A percentile compares a stretch with the other conserved stretches of the same genome.
Evolutionary conservation across 352 stramenopile species (phyloP).

Genomic region (Halophytophthora polymorphica): DNA sequence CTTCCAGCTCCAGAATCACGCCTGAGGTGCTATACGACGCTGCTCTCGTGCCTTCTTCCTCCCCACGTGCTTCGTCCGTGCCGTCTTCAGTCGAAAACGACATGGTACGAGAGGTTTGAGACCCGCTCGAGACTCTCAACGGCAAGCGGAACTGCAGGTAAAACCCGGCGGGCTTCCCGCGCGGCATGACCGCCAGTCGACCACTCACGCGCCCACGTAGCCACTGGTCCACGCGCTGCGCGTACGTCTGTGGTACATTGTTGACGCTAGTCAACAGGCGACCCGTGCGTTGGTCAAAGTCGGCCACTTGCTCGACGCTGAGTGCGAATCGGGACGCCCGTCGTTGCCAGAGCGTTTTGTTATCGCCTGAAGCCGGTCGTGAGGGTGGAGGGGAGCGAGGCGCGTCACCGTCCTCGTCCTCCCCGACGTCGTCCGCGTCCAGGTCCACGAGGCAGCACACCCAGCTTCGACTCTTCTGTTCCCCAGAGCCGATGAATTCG

Average conservation of each 20-base stretch:
- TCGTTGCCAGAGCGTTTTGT: constrained; percentile 17
- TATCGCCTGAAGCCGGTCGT: constrained; percentile 4
- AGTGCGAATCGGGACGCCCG: constrained; percentile 18
- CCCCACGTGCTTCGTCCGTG: constrained; percentile 8
- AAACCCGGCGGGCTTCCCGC: constrained; percentile 40
- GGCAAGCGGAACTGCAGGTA: constrained; percentile 67
- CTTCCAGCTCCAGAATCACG: constrained; percentile 45
- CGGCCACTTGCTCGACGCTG: constrained; percentile 13
- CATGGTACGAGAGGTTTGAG: neutral
- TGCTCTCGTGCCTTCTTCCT: constrained; percentile 4
- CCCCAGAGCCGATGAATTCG: constrained; percentile 10
- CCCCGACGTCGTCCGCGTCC: constrained; percentile 53
- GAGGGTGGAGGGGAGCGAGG: constrained; percentile 10
- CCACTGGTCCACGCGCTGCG: constrained; percentile 24
- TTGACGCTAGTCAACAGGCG: constrained; percentile 19
- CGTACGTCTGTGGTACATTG: constrained; percentile 6
- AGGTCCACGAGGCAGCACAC: constrained; percentile 42
- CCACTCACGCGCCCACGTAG: constrained; percentile 36
- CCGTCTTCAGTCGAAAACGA: constrained; percentile 4
- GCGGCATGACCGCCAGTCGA: constrained; percentile 47
- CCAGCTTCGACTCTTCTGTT: constrained; percentile 4
- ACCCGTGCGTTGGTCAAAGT: constrained; percentile 18
- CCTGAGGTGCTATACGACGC: neutral
- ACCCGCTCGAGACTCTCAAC: constrained; percentile 1
- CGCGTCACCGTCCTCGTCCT: constrained; percentile 25